Conservation (phyloP, 1,284 basidiomycete genomes). For the Ceratobasidium sp. region DNA sequence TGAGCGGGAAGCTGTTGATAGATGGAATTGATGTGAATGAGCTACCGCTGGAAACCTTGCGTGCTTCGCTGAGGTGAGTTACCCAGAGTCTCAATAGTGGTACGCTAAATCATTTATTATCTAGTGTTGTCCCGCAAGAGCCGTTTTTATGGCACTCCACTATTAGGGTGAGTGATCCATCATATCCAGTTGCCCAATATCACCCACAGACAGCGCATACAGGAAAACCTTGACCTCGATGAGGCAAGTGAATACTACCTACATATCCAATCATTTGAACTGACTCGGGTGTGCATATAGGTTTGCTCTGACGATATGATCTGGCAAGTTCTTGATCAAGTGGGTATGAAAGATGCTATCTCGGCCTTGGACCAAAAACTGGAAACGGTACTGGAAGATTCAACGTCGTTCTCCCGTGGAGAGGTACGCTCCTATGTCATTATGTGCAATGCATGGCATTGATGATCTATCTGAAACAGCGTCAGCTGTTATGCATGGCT, state of each 20-base stretch:
- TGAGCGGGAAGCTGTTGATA: slow-evolving; percentile 40
- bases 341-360: neutral
- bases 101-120: neutral
- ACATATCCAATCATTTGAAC: neutral
- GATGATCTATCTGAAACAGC: no score
- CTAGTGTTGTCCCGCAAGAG: slow-evolving; percentile 47
- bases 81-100: neutral
- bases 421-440: no score
- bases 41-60: slow-evolving; percentile 33
- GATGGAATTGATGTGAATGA: slow-evolving; percentile 42
- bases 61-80: slow-evolving; percentile 40
- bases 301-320: slow-evolving; percentile 1
- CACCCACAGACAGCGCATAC: no score
- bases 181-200: neutral
- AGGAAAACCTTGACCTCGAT: slow-evolving; percentile 12
- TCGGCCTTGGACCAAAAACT: neutral
- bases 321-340: neutral
- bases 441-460: no score
- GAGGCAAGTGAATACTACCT: neutral
- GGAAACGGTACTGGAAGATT: slow-evolving; percentile 37
- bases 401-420: slow-evolving; percentile 41
- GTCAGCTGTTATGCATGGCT: slow-evolving; percentile 51
- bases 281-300: no score
- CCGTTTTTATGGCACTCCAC: slow-evolving; percentile 47
- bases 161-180: slow-evolving; percentile 45